Evolutionary conservation across 2,329 filamentous ascomycete genomes (phyloP), one percentile per base, ranked within the genome.

Genomic region (Nigrograna mackinnonii): DNA sequence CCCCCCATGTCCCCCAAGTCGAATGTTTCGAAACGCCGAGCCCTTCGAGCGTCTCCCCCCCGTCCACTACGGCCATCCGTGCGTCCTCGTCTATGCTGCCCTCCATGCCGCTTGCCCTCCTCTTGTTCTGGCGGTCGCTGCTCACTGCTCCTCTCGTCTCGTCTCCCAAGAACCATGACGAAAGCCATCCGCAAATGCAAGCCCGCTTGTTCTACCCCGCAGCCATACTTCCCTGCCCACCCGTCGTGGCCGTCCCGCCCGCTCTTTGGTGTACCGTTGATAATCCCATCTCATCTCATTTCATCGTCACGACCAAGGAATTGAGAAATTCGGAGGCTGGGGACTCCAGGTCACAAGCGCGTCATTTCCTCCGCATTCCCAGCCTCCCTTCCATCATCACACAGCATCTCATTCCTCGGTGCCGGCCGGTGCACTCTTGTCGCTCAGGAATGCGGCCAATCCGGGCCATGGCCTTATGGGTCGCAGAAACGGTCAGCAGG

Each of bases 401-500:
- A 45, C 16, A 22, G 18, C 36, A 31, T 42, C 18, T 5, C 49
- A 47, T 53, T 47, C 45, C 36, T 53, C 49, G 52, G 52, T 28
- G 31, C 41, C 47, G 38, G 38, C 52, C 47, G 49, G 47, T 11
- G 21, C 11, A 28, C 24, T 11, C 11, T 12, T 28, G 11, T 11
- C 24, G 14, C 11, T 28, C 24, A 14, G 14, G 11, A 28, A 11
- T 14, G 14, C 24, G 22, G 33, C 43, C 47, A 53, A 55, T 52
- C 44, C 47, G 31, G 34, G 16, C 21, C 47, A 16, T 34, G 38
- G 45, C 45, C 49, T 39, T 51, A 53, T 26, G 35, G 52, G 54
- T 45, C 42, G 54, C 49, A 53, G 45, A 51, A 50, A 41, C 42
- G 52, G 54, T 55, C 54, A 57, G 42, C 49, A 49, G 45, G 51